Conservation (phyloP, 2,329 filamentous ascomycete species). For the Arthrobotrys musiformis region DNA sequence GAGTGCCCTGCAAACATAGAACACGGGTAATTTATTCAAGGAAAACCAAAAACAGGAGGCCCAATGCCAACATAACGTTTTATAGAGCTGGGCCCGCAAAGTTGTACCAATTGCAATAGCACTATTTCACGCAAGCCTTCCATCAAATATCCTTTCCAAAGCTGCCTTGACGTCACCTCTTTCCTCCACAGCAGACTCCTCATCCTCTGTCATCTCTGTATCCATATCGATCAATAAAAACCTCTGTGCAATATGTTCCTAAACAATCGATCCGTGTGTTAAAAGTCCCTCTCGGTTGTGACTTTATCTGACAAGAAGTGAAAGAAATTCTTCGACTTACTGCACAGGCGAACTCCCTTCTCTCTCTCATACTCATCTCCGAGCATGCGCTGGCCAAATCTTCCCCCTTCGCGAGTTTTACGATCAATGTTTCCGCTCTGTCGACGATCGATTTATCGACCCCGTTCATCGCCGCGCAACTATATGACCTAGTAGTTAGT, state of each 20-base stretch:
- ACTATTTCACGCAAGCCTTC: slow-evolving; percentile 34
- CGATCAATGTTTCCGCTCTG: slow-evolving; percentile 78
- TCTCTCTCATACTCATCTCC: slow-evolving; percentile 73
- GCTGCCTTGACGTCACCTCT: slow-evolving; percentile 2
- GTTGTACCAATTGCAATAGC: too few relatives aligned
- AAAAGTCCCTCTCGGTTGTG: neutral
- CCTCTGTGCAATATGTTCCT: slow-evolving; percentile 39
- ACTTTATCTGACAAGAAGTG: neutral
- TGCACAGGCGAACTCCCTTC: slow-evolving; percentile 74
- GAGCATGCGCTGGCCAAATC: slow-evolving; percentile 80
- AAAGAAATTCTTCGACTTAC: slow-evolving; percentile 59
- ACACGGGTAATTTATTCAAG: too few relatives aligned
- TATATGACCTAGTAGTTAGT: slow-evolving; percentile 58
- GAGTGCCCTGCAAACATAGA: too few relatives aligned
- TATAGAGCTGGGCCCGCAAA: too few relatives aligned
- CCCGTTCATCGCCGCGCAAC: slow-evolving; percentile 86
- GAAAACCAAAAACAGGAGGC: too few relatives aligned
- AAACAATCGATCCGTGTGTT: too few relatives aligned
- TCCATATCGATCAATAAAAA: slow-evolving; percentile 44
- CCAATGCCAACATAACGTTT: too few relatives aligned
- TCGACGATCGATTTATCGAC: slow-evolving; percentile 77
- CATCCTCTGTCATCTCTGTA: slow-evolving; percentile 26
- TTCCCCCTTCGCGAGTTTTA: slow-evolving; percentile 76
- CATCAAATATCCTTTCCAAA: slow-evolving; percentile 40
- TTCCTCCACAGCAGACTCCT: neutral